Evolutionary conservation across 2,329 filamentous ascomycete species (phyloP).

Genomic region (Thelonectria discophora): DNA sequence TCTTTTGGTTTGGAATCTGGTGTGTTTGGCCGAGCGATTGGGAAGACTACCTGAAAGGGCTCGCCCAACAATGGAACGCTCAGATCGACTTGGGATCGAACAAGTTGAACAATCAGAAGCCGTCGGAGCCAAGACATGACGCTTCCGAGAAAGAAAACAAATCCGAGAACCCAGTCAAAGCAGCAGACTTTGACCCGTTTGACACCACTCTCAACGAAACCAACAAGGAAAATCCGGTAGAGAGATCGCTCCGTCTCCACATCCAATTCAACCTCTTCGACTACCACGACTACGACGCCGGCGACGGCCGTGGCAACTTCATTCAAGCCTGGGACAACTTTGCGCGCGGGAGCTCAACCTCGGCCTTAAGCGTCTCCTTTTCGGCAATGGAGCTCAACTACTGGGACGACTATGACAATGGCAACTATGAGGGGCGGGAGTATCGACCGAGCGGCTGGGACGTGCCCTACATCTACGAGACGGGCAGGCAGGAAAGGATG

Average conservation of each 20-base stretch:
- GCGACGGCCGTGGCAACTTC: not conserved
- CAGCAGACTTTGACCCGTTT: not conserved
- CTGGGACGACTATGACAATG: not conserved
- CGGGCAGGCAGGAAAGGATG: not conserved
- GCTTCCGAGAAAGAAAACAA: no score
- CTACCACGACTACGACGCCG: not conserved
- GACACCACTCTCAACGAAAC: no score
- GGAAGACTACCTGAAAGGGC: not conserved
- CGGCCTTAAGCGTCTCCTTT: not conserved
- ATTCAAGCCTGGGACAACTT: slow-evolving; percentile 4
- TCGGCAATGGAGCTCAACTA: not conserved
- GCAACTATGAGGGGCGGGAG: not conserved
- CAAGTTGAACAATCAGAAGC: no score
- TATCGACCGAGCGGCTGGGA: not conserved
- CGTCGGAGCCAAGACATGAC: no score
- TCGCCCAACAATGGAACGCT: not conserved
- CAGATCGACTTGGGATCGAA: not conserved
- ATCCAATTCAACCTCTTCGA: slow-evolving; percentile 23
- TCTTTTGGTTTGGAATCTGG: not conserved
- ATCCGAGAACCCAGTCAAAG: not conserved
- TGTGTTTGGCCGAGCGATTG: not conserved
- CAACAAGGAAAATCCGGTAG: not conserved
- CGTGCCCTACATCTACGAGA: not conserved
- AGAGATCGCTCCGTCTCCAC: not conserved
- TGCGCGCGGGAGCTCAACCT: not conserved